These are phyloP conservation scores for Populus nigra DNA, from an alignment of 345 rosid species.

Conservation along the genomic window DNA sequence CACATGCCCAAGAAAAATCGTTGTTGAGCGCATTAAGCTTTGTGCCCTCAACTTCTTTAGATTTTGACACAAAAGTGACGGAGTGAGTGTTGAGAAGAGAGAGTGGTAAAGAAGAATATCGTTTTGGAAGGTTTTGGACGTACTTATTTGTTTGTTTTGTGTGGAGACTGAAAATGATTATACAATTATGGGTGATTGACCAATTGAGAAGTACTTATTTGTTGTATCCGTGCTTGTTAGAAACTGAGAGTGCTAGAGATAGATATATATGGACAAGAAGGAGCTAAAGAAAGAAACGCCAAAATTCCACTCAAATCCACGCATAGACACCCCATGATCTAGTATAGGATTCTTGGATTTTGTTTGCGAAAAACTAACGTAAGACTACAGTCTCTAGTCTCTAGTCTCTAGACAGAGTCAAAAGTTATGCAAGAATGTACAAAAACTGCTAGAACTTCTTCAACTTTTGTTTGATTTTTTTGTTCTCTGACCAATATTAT, in stretches of 20 bases:
- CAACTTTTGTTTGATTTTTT: not conserved
- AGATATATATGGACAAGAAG: constrained; percentile 14
- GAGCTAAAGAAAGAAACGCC: constrained; percentile 28
- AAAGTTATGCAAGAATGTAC: constrained; percentile 12
- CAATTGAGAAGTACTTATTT: constrained; percentile 21
- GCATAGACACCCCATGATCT: constrained; percentile 24
- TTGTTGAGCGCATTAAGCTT: constrained; percentile 14
- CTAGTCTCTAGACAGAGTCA: constrained; percentile 1
- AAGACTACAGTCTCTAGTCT: constrained; percentile 9
- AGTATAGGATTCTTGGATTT: constrained; percentile 22
- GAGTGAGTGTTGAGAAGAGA: not conserved
- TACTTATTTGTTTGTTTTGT: constrained; percentile 22
- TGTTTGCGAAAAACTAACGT: constrained; percentile 18
- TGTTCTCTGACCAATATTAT: not conserved
- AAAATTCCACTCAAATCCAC: constrained; percentile 57
- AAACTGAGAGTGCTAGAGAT: not conserved
- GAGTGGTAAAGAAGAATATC: not conserved
- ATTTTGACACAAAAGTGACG: not conserved
- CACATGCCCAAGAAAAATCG: constrained; percentile 19
- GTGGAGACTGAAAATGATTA: constrained; percentile 25
- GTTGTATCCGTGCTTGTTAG: constrained; percentile 17
- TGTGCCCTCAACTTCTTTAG: constrained; percentile 11
- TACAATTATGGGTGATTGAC: constrained; percentile 25
- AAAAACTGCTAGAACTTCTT: not conserved
- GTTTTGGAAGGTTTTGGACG: not conserved